Evolutionary conservation across 768 basidiomycete genomes (phyloP).

Genomic region (Serendipita sp.): DNA sequence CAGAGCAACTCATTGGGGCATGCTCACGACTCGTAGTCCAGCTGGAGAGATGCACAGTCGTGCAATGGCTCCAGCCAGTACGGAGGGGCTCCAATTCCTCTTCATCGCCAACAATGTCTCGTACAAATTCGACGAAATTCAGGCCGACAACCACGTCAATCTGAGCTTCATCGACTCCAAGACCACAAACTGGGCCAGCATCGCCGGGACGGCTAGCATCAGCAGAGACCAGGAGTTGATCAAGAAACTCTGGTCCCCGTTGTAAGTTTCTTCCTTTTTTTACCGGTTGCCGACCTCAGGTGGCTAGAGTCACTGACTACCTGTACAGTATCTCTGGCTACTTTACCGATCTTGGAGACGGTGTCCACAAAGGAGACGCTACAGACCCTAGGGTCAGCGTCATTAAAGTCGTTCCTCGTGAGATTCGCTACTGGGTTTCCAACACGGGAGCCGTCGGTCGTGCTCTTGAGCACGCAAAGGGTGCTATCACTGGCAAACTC

Average conservation of each 20-base stretch:
- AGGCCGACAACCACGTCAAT: conserved; percentile 64
- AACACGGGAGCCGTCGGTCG: conserved; percentile 43
- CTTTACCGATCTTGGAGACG: conserved; percentile 9
- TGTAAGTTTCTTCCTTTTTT: conserved; percentile 23
- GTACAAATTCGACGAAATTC: conserved; percentile 37
- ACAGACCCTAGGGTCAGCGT: conserved; percentile 65
- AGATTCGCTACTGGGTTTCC: conserved; percentile 66
- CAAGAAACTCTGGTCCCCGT: conserved; percentile 44
- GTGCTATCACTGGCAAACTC: conserved; percentile 44
- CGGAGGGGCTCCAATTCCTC: conserved; percentile 24
- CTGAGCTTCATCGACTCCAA: conserved; percentile 57
- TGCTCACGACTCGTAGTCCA: conserved; percentile 59
- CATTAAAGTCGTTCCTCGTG: conserved; percentile 55
- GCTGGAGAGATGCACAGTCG: conserved; percentile 62
- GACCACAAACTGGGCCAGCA: conserved; percentile 67
- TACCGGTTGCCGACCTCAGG: no score
- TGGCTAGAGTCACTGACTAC: not conserved
- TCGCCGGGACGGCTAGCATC: conserved; percentile 55
- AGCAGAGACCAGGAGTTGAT: conserved; percentile 46
- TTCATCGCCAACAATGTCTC: conserved; percentile 65
- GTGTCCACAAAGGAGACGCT: conserved; percentile 65
- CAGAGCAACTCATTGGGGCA: conserved; percentile 46
- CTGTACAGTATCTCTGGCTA: conserved; percentile 27
- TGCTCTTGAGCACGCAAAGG: conserved; percentile 41
- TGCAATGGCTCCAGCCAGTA: conserved; percentile 56